Evolutionary conservation across 148 eudicot genomes (phyloP).

Genomic region (Suaeda aralocaspica): DNA sequence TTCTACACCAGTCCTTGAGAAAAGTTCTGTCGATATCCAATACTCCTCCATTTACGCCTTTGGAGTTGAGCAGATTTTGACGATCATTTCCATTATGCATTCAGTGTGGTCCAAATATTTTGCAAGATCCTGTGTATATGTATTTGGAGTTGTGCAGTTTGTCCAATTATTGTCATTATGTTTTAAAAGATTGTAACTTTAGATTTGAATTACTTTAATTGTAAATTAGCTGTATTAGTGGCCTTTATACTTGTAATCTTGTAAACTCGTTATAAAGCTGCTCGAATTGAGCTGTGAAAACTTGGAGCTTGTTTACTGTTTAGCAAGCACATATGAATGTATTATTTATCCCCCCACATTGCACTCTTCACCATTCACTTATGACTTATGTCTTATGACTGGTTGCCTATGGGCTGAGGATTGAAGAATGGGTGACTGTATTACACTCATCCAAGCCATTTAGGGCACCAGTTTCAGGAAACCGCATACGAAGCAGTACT

Average conservation of each 20-base stretch:
- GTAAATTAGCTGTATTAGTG: constrained; percentile 5
- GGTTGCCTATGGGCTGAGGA: too few species aligned
- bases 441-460: too few species aligned
- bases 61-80: not conserved
- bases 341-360: not conserved
- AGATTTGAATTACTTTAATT: not conserved
- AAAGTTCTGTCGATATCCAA: not conserved
- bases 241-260: not conserved
- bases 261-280: not conserved
- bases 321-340: not conserved
- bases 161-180: not conserved
- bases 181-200: too few species aligned
- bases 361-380: too few species aligned
- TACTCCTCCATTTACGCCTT: not conserved
- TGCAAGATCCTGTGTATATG: constrained; percentile 5
- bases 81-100: not conserved
- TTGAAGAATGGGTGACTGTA: too few species aligned
- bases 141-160: constrained; percentile 15
- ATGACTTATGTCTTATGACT: too few species aligned
- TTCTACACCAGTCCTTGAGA: not conserved
- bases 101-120: not conserved
- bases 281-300: not conserved
- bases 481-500: too few species aligned
- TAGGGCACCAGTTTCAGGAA: too few species aligned
- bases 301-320: not conserved